Evolutionary conservation across 1,139 yeast genomes (phyloP).

Genomic region (Dujonia santamariae): DNA sequence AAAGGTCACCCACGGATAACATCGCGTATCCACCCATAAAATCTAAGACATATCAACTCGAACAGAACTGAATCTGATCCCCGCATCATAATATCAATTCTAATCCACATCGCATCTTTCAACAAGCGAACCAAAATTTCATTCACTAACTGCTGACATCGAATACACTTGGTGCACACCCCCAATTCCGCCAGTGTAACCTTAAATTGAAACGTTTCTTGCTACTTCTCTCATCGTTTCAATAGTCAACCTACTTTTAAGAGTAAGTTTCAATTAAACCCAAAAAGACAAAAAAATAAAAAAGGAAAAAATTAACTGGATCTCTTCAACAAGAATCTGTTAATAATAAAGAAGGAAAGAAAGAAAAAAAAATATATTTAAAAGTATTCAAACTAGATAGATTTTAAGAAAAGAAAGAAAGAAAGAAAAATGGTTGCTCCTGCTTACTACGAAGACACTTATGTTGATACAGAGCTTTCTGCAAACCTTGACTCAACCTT

Average conservation of each 20-base stretch:
- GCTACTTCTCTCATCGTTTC: constrained; percentile 52
- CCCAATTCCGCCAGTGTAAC: constrained; percentile 35
- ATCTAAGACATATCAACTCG: no score
- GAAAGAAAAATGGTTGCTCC: constrained; percentile 39
- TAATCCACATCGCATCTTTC: no score
- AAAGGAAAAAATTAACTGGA: constrained; percentile 7
- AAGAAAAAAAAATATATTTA: constrained; percentile 7
- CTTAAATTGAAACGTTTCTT: constrained; percentile 41
- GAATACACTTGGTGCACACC: constrained; percentile 31
- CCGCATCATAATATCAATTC: no score
- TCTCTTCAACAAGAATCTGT: not conserved
- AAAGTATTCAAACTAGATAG: constrained; percentile 1
- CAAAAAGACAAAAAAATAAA: constrained; percentile 16
- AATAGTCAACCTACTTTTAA: constrained; percentile 17
- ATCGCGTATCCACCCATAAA: constrained; percentile 11
- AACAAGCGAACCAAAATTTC: no score
- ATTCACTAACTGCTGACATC: constrained; percentile 21
- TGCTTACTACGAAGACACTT: constrained; percentile 45
- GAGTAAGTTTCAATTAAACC: constrained; percentile 48
- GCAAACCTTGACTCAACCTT: constrained; percentile 78
- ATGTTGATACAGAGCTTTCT: constrained; percentile 75
- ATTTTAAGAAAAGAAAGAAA: constrained; percentile 8
- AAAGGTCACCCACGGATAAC: constrained; percentile 46
- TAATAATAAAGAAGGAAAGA: constrained; percentile 9
- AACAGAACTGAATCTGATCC: no score